Evolutionary conservation across 2,329 filamentous ascomycete species (phyloP).

Genomic region (Sordariomycetes sp.): DNA sequence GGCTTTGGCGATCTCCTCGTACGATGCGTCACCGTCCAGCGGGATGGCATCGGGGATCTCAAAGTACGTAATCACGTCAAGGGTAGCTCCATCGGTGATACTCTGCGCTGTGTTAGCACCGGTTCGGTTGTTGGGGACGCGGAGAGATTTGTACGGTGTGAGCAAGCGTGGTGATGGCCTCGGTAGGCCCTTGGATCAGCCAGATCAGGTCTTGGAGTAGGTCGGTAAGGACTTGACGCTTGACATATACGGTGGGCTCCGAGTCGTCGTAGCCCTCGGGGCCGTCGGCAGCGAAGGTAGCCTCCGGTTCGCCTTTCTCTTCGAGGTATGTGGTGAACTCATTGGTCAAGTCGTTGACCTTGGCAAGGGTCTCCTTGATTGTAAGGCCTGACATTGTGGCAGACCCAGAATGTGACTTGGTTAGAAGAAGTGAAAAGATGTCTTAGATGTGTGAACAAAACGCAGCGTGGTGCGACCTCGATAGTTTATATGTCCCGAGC

Average conservation of each 20-base stretch:
- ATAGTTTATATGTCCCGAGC: too few species aligned
- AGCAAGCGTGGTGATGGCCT: background rate
- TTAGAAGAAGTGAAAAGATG: too few species aligned
- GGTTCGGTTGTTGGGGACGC: too few species aligned
- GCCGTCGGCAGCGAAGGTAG: background rate
- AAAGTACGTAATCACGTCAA: conserved; percentile 12
- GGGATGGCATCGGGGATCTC: conserved; percentile 13
- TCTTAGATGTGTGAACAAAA: too few species aligned
- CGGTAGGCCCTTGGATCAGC: background rate
- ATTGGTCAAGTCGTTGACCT: background rate
- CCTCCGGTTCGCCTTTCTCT: background rate
- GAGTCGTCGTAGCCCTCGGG: background rate
- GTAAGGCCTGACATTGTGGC: too few species aligned
- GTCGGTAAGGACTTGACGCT: background rate
- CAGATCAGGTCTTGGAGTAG: background rate
- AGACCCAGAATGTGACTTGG: too few species aligned
- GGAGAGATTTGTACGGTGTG: background rate
- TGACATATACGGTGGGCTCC: background rate
- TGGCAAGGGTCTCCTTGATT: too few species aligned
- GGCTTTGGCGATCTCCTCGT: conserved; percentile 15
- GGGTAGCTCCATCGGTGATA: background rate
- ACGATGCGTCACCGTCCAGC: conserved; percentile 8
- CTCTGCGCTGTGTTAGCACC: too few species aligned
- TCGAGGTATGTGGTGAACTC: background rate
- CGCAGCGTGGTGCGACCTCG: too few species aligned